Evolutionary conservation across 106 monocot species (phyloP), one percentile per base, ranked within the genome.

Genomic region (Acanthochlamys bracteata): DNA sequence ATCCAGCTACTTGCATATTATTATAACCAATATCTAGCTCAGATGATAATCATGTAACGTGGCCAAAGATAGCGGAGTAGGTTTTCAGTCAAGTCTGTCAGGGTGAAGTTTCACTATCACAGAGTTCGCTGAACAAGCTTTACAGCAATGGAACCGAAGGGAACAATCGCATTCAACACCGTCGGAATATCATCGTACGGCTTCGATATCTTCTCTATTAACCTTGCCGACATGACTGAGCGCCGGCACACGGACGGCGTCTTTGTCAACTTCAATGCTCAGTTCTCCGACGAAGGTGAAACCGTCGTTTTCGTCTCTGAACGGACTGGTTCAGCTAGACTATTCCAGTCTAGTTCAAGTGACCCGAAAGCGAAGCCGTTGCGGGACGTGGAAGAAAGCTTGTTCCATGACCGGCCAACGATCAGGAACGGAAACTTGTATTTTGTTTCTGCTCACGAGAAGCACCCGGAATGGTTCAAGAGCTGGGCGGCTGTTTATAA

Each of bases 401-500:
- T 88, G 25, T 83, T 80, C 74, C 84, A 82, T 49, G 88, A 93
- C 58, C 88, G 88, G 9, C 93, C 93, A 7, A 76, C 75, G 7
- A 42, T 88, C 2, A 68, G 62, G 4, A 64, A 76, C 42, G 75
- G 55, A 7, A 40, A 53, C 10, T 7, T 93, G 9, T 80, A 56
- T 75, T 85, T 78, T 68, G 78, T 79, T 24, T 93, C 93, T 0
- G 82, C 88, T n/a, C 82, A 93, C 71, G 88, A 88, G 53, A 52
- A 42, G 55, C 75, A 72, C 0, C 7, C 65, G 0, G 54, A 41
- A n/a, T 51, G 71, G 66, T 88, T 88, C 75, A 80, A 71, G 81
- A 89, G 93, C 76, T 89, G 89, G 83, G 72, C 81, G 3, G 93
- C 86, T 0, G 79, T 93, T 23, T 89, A 89, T 71, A 42, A 75